A percentile compares a stretch with the other conserved stretches of the same genome.
These are phyloP conservation scores for Medicago lupulina DNA, from an alignment of 306 rosid genomes.

Conservation along the genomic window DNA sequence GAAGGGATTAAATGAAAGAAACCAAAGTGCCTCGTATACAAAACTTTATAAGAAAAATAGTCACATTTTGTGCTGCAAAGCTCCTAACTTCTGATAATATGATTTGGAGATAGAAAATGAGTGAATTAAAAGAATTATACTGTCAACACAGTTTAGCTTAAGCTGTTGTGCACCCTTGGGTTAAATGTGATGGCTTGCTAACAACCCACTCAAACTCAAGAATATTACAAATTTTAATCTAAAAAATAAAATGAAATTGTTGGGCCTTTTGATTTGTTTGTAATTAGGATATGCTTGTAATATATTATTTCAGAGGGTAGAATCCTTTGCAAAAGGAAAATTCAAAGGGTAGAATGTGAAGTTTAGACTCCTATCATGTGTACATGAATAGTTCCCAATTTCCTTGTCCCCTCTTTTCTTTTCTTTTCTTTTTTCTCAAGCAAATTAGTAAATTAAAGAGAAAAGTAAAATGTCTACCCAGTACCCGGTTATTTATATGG, in stretches of 20 bases:
- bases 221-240: neutral
- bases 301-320: conserved; percentile 7
- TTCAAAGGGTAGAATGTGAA: conserved; percentile 3
- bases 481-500: neutral
- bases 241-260: neutral
- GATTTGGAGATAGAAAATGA: neutral
- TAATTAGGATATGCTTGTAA: neutral
- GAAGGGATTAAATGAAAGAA: neutral
- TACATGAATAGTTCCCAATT: conserved; percentile 5
- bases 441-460: neutral
- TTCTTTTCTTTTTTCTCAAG: neutral
- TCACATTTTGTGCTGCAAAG: too few relatives aligned
- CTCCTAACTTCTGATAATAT: too few relatives aligned
- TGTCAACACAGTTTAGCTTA: conserved; percentile 13
- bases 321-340: neutral
- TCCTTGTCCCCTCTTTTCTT: conserved; percentile 1
- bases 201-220: conserved; percentile 1
- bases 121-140: neutral
- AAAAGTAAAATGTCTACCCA: neutral
- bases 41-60: neutral
- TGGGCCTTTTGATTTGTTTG: neutral
- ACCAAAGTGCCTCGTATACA: neutral
- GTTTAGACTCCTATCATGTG: neutral
- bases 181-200: conserved; percentile 3
- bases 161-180: neutral